Evolutionary conservation across 345 rosid genomes (phyloP), one percentile per base, ranked within the genome.

Genomic region (Gossypium raimondii): DNA sequence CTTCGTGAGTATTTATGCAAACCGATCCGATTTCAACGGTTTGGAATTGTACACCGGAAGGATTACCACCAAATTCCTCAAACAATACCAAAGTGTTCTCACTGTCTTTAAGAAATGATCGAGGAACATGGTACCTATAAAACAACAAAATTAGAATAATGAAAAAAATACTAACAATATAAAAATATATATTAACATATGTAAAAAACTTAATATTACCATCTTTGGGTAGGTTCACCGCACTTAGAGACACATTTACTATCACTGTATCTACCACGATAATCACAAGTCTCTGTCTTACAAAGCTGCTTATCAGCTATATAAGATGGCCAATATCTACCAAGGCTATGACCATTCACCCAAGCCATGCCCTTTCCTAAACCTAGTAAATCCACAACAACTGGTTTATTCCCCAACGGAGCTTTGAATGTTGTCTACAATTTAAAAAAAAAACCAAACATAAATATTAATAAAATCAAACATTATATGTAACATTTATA

Each of bases 21-120:
- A 59, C 80, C 2, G 14, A 71, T 18, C 85, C 86, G 1, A 83
- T 70, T 0, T 66, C 60, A 1, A 81, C 75, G 1, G 86, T 86
- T 18, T 79, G 77, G 48, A 89, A 70, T 24, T 60, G 80, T 6
- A 86, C 84, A 2, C 29, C 18, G 0, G 78, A 73, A 17, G 89
- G 89, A 29, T 78, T 82, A 16, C 91, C 97, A 2, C 90, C 93
- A 0, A 84, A 75, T 72, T 90, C 95, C 80, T 89, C 93, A 12
- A 89, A 86, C 65, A 90, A 71, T 18, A 87, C 87, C 27, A 89
- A 43, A 0, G 76, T 76, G 71, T 90, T 92, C 9, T 70, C 85
- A 0, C 78, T 76, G 0, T 70, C 55, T 11, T 78, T 72, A 11
- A 89, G 48, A 77, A 84, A 78, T 7, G 89, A 83, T 11, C 89